These are phyloP conservation scores for Phytophthora fragariaefolia DNA, from an alignment of 352 stramenopile species.

Conservation along the genomic window DNA sequence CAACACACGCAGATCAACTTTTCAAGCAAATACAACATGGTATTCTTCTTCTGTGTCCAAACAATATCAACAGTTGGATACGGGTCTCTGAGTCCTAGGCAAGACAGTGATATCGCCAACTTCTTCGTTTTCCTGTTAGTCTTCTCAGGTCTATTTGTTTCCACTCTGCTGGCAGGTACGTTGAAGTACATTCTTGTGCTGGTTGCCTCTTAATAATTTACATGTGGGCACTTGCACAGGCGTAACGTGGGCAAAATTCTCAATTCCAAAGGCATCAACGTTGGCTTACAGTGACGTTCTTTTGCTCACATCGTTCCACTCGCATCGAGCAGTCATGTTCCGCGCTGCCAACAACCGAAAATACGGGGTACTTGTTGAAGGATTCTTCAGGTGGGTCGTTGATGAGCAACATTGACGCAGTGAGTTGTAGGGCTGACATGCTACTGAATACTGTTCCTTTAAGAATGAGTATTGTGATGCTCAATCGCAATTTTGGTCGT, in stretches of 20 bases:
- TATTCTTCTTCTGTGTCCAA: slow-evolving; percentile 71
- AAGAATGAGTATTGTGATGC: slow-evolving; percentile 60
- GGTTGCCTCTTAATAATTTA: no score
- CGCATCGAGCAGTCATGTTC: slow-evolving; percentile 62
- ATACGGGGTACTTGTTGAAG: slow-evolving; percentile 59
- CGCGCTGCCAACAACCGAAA: slow-evolving; percentile 63
- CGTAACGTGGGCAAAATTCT: slow-evolving; percentile 72
- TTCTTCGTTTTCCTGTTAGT: slow-evolving; percentile 68
- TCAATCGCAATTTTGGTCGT: slow-evolving; percentile 51
- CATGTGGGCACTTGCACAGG: slow-evolving; percentile 25
- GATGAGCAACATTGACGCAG: not conserved
- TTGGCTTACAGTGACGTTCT: slow-evolving; percentile 61
- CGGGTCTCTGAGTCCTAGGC: slow-evolving; percentile 49
- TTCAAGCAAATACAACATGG: slow-evolving; percentile 32
- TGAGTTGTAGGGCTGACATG: not conserved
- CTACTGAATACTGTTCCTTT: not conserved
- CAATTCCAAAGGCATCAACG: slow-evolving; percentile 56
- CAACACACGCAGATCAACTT: slow-evolving; percentile 16
- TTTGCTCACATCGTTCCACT: slow-evolving; percentile 57
- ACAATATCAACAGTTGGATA: slow-evolving; percentile 72
- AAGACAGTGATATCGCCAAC: slow-evolving; percentile 56
- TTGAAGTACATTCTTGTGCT: not conserved
- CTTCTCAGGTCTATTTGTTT: slow-evolving; percentile 47
- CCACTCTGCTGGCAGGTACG: slow-evolving; percentile 62
- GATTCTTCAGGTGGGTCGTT: slow-evolving; percentile 53